Conservation (phyloP, 2,329 filamentous ascomycete genomes). For the Escovopsis weberi region DNA sequence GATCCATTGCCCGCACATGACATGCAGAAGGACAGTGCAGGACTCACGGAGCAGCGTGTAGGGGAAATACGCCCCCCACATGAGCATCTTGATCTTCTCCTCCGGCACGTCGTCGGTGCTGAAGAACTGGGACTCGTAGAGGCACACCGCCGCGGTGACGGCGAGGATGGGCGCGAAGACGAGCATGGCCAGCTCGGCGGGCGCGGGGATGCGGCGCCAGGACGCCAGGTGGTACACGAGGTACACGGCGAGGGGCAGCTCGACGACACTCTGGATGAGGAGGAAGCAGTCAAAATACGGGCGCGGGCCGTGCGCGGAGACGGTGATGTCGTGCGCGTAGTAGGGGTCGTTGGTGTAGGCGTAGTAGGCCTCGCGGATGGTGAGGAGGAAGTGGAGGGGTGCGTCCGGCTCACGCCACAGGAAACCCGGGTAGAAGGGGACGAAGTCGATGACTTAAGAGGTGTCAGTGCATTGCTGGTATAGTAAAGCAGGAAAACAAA, state of each 20-base stretch:
- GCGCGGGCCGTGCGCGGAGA: conserved; percentile 23
- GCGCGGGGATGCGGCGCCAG: conserved; percentile 20
- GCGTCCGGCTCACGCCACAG: conserved; percentile 27
- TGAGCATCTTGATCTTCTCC: conserved; percentile 29
- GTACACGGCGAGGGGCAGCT: conserved; percentile 36
- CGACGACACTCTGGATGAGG: conserved; percentile 33
- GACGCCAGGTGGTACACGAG: conserved; percentile 26
- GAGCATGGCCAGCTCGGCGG: conserved; percentile 34
- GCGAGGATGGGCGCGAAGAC: conserved; percentile 37
- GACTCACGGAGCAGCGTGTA: conserved; percentile 39
- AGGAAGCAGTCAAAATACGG: conserved; percentile 18
- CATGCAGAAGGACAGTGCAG: background rate
- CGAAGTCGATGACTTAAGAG: conserved; percentile 35
- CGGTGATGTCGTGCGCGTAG: conserved; percentile 22
- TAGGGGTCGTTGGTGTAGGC: conserved; percentile 37
- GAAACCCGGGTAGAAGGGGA: conserved; percentile 34
- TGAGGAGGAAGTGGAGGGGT: conserved; percentile 33
- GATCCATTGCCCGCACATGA: too few species aligned
- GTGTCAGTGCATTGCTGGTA: background rate
- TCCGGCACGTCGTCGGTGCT: conserved; percentile 28
- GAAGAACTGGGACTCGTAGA: conserved; percentile 35
- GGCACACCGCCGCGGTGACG: conserved; percentile 36
- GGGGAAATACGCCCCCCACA: conserved; percentile 35
- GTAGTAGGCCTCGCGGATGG: conserved; percentile 32
- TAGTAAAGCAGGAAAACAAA: too few species aligned